Conservation (phyloP, 1,284 basidiomycete species). For the Golubevia sp. region DNA sequence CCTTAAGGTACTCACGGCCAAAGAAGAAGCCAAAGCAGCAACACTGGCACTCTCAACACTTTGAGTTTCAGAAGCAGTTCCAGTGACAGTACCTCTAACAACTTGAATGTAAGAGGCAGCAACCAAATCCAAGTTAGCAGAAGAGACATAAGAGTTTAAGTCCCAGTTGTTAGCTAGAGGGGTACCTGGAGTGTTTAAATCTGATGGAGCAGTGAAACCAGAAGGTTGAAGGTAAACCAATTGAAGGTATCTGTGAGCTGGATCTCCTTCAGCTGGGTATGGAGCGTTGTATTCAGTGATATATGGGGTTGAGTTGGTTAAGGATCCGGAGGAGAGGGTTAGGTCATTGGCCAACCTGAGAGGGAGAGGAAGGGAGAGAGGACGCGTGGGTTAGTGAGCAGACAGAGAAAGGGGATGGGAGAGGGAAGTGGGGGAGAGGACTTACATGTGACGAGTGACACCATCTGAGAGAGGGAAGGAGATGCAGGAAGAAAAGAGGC, state of each 20-base stretch:
- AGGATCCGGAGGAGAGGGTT: background rate
- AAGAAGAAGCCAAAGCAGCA: conserved; percentile 15
- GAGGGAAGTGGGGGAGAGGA: no score
- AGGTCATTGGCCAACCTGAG: conserved; percentile 5
- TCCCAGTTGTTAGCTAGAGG: conserved; percentile 9
- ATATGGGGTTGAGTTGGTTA: conserved; percentile 20
- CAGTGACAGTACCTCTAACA: conserved; percentile 21
- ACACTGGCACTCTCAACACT: conserved; percentile 19
- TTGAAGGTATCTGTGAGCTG: conserved; percentile 42
- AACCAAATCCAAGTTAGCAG: conserved; percentile 33
- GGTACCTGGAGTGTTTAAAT: conserved; percentile 17
- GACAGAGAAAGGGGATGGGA: no score
- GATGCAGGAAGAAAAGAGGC: no score
- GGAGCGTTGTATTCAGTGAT: conserved; percentile 30
- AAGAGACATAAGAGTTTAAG: conserved; percentile 14
- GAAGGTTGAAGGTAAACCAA: conserved; percentile 38
- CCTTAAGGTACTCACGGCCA: no score
- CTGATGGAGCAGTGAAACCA: conserved; percentile 29
- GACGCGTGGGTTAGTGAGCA: no score
- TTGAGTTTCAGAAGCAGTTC: conserved; percentile 20
- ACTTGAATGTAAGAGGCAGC: conserved; percentile 43
- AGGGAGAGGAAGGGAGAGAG: no score
- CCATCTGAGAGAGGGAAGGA: no score
- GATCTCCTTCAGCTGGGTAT: conserved; percentile 26
- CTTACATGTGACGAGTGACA: no score